These are phyloP conservation scores for Cercophora sp. DNA, from an alignment of 495 filamentous ascomycete genomes.

Conservation along the genomic window DNA sequence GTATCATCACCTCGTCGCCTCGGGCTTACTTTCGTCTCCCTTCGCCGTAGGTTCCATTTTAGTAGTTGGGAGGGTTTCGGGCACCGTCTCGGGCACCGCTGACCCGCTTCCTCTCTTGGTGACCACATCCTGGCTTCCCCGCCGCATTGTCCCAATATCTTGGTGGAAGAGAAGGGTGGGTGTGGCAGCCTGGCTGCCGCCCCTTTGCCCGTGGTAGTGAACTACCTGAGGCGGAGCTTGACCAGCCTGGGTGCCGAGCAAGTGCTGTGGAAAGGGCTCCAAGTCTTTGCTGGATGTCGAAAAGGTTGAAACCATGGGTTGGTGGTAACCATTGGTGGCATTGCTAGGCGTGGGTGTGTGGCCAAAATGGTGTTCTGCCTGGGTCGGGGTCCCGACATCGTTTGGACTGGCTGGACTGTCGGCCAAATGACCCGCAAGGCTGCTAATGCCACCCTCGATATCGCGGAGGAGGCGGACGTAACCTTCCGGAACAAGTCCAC, in stretches of 20 bases:
- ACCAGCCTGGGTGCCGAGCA: constrained; percentile 54
- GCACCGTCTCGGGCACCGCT: no score
- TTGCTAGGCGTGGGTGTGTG: constrained; percentile 42
- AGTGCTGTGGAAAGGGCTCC: constrained; percentile 64
- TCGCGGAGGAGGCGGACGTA: constrained; percentile 92
- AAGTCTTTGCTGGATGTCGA: constrained; percentile 73
- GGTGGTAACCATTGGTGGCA: constrained; percentile 53
- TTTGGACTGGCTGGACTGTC: constrained; percentile 41
- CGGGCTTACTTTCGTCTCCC: constrained; percentile 7
- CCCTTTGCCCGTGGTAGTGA: constrained; percentile 56
- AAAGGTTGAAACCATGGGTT: constrained; percentile 68
- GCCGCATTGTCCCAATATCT: constrained; percentile 31
- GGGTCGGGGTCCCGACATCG: constrained; percentile 53
- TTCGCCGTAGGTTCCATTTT: constrained; percentile 21
- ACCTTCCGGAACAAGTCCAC: constrained; percentile 91
- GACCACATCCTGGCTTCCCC: constrained; percentile 39
- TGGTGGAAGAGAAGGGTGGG: constrained; percentile 46
- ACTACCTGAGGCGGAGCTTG: constrained; percentile 59
- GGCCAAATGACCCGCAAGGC: constrained; percentile 43
- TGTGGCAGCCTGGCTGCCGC: constrained; percentile 58
- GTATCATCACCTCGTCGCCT: not conserved
- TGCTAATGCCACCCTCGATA: constrained; percentile 67
- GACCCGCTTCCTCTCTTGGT: constrained; percentile 28
- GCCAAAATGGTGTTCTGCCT: constrained; percentile 46
- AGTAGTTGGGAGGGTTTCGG: constrained; percentile 39